Evolutionary conservation across 805 yeast genomes (phyloP).

Genomic region (Kazachstania bromeliacearum): DNA sequence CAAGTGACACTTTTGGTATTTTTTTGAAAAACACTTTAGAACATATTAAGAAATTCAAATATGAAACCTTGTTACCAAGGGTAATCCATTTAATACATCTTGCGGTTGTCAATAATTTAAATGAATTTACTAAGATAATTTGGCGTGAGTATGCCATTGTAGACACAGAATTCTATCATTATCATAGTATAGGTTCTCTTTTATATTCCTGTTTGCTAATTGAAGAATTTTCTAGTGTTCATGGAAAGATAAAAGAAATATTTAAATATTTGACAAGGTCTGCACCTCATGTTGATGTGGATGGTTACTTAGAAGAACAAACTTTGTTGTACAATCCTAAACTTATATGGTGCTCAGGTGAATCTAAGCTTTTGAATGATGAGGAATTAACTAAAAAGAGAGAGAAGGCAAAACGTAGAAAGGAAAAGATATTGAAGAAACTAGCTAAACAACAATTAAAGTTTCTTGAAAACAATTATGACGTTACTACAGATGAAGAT

Average conservation of each 20-base stretch:
- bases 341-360: conserved; percentile 20
- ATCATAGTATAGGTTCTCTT: conserved; percentile 33
- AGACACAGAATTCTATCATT: conserved; percentile 32
- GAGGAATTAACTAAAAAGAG: conserved; percentile 52
- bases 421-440: conserved; percentile 62
- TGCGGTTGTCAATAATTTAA: conserved; percentile 37
- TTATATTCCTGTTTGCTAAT: conserved; percentile 35
- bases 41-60: conserved; percentile 30
- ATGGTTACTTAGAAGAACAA: conserved; percentile 28
- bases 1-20: conserved; percentile 42
- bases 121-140: conserved; percentile 28
- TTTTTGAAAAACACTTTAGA: conserved; percentile 43
- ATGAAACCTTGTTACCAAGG: conserved; percentile 52
- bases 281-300: conserved; percentile 28
- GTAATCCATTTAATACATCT: conserved; percentile 62
- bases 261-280: conserved; percentile 28
- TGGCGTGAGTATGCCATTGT: conserved; percentile 31
- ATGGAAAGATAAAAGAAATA: conserved; percentile 50
- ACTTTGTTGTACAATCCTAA: conserved; percentile 30
- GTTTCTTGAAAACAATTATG: conserved; percentile 51
- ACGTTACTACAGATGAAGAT: conserved; percentile 17
- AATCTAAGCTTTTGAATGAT: conserved; percentile 17
- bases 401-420: conserved; percentile 58
- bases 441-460: conserved; percentile 69
- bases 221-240: conserved; percentile 36